Base-by-base conservation (phyloP, 1,284 basidiomycete genomes). In the Termitomyces sp. region DNA sequence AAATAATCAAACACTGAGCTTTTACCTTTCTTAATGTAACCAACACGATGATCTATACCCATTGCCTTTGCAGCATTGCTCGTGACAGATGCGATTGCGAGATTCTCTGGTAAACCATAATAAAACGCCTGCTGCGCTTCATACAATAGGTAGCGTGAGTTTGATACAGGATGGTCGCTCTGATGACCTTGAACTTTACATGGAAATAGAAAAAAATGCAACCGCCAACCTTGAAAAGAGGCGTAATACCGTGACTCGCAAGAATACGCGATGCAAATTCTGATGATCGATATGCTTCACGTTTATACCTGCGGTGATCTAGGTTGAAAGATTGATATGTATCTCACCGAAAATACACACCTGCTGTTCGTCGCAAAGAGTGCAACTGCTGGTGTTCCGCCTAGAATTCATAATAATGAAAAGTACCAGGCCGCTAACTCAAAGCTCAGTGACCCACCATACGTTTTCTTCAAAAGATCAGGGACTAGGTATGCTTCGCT, bases 101-200 rank as follows among this genome's bases (percentile, higher is more conserved):
- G 67, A 60, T 87, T 78, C 24, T 74, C 73, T 1, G 83, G 74
- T 12, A 89, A 74, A 9, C 85, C 84, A 60, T 86, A 94, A 66
- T 87, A 90, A 65, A 91, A 83, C 0, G 89, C 92, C 67, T 93
- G 90, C 54, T 92, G 90, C 0, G 94, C 93, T 70, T 98, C 94
- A 64, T 86, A 89, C 2, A 94, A 68, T 10, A 98, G 75, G 65
- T 86, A 86, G 7, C 94, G 80, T 10, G 88, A 90, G 62, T 95
- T 85, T 15, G 91, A 58, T 0, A 81, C 79, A 13, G 87, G 81
- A 63, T 88, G 87, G 56, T 89, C 86, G 57, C 83, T 87, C 88
- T 89, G 58, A 44, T 28, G 15, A 39, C n/a, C 4, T 49, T 39
- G n/a, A 39, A 28, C n/a, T 49, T 39, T 5, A 17, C 12, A 30